Conservation (phyloP, 768 basidiomycete species). For the Leccinum variicolor region DNA sequence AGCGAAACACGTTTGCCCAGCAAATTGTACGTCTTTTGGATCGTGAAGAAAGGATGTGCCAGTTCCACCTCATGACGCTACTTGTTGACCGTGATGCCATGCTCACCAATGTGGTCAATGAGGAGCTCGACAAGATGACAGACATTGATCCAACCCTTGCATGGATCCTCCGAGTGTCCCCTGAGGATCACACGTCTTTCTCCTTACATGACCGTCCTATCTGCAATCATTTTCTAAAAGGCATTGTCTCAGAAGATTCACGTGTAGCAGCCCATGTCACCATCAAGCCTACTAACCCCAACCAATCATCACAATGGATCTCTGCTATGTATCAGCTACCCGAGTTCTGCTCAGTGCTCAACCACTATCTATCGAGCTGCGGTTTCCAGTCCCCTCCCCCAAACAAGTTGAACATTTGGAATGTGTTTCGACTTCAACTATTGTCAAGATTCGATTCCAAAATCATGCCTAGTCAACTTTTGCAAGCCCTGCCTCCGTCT, state of each 20-base stretch:
- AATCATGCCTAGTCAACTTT: no score
- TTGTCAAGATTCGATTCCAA: background rate
- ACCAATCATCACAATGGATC: background rate
- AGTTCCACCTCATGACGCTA: background rate
- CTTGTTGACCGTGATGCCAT: no score
- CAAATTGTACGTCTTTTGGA: conserved; percentile 19
- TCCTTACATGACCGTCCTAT: background rate
- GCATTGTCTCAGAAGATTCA: background rate
- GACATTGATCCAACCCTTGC: no score
- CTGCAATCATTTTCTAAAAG: background rate
- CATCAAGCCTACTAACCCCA: background rate
- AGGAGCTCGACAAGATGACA: no score
- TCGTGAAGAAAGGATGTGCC: conserved; percentile 4
- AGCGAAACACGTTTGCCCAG: conserved; percentile 15
- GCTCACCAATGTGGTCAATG: no score
- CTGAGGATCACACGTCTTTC: no score
- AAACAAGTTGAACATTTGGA: background rate
- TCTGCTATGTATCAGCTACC: background rate
- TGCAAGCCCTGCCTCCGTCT: no score
- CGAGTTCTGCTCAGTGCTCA: background rate
- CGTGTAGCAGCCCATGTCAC: background rate
- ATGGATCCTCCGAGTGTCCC: no score
- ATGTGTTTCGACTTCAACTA: background rate
- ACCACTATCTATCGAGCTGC: background rate
- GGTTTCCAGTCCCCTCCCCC: background rate